Conservation (phyloP, 2,329 filamentous ascomycete species). For the Fusarium sp. region DNA sequence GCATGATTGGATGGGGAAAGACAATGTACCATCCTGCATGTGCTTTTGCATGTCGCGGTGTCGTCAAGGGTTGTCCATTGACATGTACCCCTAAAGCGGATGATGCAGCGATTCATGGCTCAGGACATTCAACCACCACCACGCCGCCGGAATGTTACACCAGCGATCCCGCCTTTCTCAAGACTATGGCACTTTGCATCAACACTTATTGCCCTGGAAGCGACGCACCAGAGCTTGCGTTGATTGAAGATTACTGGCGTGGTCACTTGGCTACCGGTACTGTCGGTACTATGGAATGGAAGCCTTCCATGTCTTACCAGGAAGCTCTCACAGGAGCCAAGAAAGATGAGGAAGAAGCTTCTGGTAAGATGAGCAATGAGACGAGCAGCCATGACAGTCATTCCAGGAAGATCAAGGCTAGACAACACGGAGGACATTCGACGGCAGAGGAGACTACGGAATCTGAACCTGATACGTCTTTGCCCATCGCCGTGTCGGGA, state of each 20-base stretch:
- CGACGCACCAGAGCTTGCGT: constrained; percentile 27
- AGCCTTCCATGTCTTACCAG: constrained; percentile 43
- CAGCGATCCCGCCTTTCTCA: constrained; percentile 43
- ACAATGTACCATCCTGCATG: constrained; percentile 49
- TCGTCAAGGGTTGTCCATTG: constrained; percentile 42
- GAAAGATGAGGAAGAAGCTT: constrained; percentile 32
- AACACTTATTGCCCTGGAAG: constrained; percentile 44
- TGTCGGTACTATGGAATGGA: constrained; percentile 36
- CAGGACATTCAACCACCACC: constrained; percentile 31
- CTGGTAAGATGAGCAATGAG: not conserved
- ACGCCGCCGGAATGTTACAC: constrained; percentile 45
- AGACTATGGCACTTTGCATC: constrained; percentile 49
- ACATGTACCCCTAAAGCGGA: constrained; percentile 43
- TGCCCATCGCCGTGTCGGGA: constrained; percentile 39
- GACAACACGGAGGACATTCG: constrained; percentile 32
- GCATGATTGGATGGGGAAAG: constrained; percentile 50
- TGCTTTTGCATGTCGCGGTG: constrained; percentile 47
- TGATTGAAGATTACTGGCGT: constrained; percentile 44
- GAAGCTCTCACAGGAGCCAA: constrained; percentile 39
- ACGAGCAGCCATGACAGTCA: not conserved
- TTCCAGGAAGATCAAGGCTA: not conserved
- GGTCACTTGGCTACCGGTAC: constrained; percentile 44
- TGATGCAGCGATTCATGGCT: constrained; percentile 36
- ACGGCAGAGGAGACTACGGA: constrained; percentile 7
- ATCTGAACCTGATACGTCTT: constrained; percentile 12